Base-by-base conservation (phyloP, 768 basidiomycete genomes). In the Neoboletus magnificus region DNA sequence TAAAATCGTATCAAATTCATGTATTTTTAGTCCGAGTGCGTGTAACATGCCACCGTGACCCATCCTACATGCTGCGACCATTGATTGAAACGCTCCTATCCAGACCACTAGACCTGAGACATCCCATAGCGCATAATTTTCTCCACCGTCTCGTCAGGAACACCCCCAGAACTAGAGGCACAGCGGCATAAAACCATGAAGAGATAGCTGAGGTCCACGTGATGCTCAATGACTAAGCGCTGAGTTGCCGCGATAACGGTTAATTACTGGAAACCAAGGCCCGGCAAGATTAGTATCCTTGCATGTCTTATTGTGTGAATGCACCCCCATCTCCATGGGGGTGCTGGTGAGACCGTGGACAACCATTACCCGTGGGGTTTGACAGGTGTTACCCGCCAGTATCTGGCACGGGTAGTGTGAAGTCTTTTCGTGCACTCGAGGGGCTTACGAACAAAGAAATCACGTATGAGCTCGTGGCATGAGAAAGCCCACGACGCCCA, bases 11-110 rank as follows among this genome's bases (percentile, higher is more conserved):
- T 39, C 4, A 47, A 35, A 32, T 33, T 30, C 5, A 16, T 66
- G 55, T 60, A 60, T 43, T 52, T 23, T 20, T 59, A 45, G 12
- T 18, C 6, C n/a, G 30, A 32, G 8, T 33, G 45, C 41, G 25
- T 33, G 30, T 40, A 44, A 52, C 48, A 42, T 9, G 11, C 13
- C 30, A 23, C 41, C 23, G 20, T n/a, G n/a, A n/a, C n/a, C n/a
- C n/a, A n/a, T 16, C 15, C 27, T 5, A 18, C 49, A 11, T 20
- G 23, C 23, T 12, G 11, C 12, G 23, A 22, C 47, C 22, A 9
- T 29, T 27, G 25, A 22, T 25, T 18, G 25, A 18, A 18, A 18
- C 44, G 20, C 44, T 45, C 18, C 33, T 10, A 47, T 8, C 46
- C 20, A 22, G 25, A 15, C 22, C 22, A n/a, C 29, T 33, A 18